Percentiles rank a stretch among this genome's conserved stretches.
phyloP scores from a whole-genome alignment of 2,329 filamentous ascomycete species.

The Colletotrichum sp. region DNA sequence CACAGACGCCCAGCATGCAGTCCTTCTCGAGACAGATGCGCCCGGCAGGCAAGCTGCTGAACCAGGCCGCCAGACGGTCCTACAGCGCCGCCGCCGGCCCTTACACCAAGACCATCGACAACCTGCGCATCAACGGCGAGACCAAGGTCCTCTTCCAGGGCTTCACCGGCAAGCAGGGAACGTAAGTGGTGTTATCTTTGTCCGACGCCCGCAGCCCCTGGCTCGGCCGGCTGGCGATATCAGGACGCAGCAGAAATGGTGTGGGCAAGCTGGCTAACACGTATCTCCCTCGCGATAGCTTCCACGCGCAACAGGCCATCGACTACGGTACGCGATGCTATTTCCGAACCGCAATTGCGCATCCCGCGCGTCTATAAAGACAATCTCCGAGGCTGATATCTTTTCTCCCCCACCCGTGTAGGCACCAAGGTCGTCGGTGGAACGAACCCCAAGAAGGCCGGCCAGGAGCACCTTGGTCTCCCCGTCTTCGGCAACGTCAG shows the following conservation, averaged over 20 bases:
- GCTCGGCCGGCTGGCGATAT: neutral
- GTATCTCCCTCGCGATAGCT: constrained; percentile 57
- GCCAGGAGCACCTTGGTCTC: constrained; percentile 83
- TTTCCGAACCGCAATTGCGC: neutral
- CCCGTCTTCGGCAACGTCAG: constrained; percentile 91
- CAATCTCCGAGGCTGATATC: constrained; percentile 31
- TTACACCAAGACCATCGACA: constrained; percentile 77
- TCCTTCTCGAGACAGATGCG: constrained; percentile 75
- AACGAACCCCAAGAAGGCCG: constrained; percentile 99
- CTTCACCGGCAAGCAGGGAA: constrained; percentile 97
- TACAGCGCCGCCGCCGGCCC: constrained; percentile 76
- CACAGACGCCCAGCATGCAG: constrained; percentile 70
- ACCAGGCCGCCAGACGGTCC: constrained; percentile 67
- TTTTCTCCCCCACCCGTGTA: constrained; percentile 39
- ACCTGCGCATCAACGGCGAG: constrained; percentile 90
- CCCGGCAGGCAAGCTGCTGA: constrained; percentile 73
- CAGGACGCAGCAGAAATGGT: neutral
- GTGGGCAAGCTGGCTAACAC: neutral
- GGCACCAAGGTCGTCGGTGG: constrained; percentile 97
- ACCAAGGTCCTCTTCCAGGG: constrained; percentile 98
- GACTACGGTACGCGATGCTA: constrained; percentile 79
- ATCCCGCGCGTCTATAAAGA: neutral
- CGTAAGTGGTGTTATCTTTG: constrained; percentile 59
- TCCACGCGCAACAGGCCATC: constrained; percentile 97
- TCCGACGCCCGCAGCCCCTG: neutral